Evolutionary conservation across 805 yeast species (phyloP).

Genomic region (Suhomyces canberraensis): DNA sequence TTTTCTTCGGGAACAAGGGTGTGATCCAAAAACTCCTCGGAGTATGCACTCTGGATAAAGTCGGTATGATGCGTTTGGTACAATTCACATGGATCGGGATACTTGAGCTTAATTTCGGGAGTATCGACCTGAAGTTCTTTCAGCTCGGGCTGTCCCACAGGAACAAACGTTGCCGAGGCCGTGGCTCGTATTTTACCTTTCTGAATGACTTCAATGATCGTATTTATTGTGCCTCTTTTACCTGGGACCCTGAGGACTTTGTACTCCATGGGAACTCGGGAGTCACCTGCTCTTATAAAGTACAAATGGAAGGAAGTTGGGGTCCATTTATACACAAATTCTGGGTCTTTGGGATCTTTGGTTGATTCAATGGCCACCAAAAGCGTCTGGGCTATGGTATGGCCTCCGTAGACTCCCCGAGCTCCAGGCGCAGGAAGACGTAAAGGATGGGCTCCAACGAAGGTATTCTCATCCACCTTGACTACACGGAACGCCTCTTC

Average conservation of each 20-base stretch:
- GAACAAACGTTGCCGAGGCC: conserved; percentile 45
- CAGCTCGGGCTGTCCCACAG: background rate
- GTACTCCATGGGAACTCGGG: conserved; percentile 46
- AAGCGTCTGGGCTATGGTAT: conserved; percentile 61
- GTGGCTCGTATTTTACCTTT: conserved; percentile 47
- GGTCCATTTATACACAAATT: conserved; percentile 18
- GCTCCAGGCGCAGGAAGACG: conserved; percentile 43
- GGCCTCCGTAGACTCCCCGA: conserved; percentile 71
- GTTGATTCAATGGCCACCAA: conserved; percentile 55
- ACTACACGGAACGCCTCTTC: conserved; percentile 33
- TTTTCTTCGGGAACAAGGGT: conserved; percentile 35
- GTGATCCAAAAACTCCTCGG: conserved; percentile 34
- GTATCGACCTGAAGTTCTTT: background rate
- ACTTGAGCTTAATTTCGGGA: conserved; percentile 14
- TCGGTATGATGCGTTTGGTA: conserved; percentile 33
- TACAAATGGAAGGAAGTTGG: conserved; percentile 65
- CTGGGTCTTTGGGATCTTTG: conserved; percentile 12
- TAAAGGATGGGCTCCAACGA: conserved; percentile 33
- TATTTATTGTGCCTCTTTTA: conserved; percentile 50
- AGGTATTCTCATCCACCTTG: conserved; percentile 23
- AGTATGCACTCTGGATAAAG: conserved; percentile 35
- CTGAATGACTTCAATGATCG: conserved; percentile 57
- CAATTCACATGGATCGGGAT: conserved; percentile 24
- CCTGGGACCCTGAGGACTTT: conserved; percentile 51
- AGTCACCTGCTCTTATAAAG: conserved; percentile 55